Evolutionary conservation across 352 stramenopile species (phyloP).

Genomic region (Pelagophyceae sp.): DNA sequence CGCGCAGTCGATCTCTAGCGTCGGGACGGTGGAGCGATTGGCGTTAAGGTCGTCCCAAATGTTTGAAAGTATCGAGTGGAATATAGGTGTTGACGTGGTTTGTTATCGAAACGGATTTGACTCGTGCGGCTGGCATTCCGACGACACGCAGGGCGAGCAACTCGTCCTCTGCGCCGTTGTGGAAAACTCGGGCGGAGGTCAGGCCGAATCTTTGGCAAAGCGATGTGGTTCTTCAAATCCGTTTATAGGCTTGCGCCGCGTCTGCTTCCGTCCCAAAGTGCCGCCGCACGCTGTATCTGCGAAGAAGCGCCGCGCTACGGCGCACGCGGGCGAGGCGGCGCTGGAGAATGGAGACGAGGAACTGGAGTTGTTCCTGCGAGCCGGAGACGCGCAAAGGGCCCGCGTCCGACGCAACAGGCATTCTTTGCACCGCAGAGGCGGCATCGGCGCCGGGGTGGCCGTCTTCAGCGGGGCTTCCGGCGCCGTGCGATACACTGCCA

Average conservation of each 20-base stretch:
- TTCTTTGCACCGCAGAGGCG: no score
- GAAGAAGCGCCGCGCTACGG: background rate
- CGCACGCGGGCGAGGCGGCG: background rate
- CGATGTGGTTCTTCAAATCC: no score
- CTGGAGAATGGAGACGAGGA: slow-evolving; percentile 39
- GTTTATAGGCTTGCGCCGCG: no score
- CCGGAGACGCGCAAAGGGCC: slow-evolving; percentile 39
- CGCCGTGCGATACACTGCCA: no score
- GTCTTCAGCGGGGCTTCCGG: no score
- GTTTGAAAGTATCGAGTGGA: slow-evolving; percentile 31
- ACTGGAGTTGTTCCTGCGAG: slow-evolving; percentile 32
- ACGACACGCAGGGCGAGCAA: slow-evolving; percentile 42
- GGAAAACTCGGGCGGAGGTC: slow-evolving; percentile 25
- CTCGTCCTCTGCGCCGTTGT: slow-evolving; percentile 36
- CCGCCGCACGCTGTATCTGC: background rate
- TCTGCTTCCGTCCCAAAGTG: slow-evolving; percentile 30
- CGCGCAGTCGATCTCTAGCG: slow-evolving; percentile 27
- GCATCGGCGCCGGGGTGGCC: no score
- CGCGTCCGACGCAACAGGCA: no score
- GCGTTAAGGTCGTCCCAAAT: slow-evolving; percentile 20
- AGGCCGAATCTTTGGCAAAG: no score
- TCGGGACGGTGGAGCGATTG: slow-evolving; percentile 30
- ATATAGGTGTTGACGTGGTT: slow-evolving; percentile 40
- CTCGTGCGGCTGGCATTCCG: slow-evolving; percentile 35
- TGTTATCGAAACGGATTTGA: slow-evolving; percentile 40